Evolutionary conservation across 768 basidiomycete species (phyloP), one percentile per base, ranked within the genome.

Genomic region (Piloderma croceum): DNA sequence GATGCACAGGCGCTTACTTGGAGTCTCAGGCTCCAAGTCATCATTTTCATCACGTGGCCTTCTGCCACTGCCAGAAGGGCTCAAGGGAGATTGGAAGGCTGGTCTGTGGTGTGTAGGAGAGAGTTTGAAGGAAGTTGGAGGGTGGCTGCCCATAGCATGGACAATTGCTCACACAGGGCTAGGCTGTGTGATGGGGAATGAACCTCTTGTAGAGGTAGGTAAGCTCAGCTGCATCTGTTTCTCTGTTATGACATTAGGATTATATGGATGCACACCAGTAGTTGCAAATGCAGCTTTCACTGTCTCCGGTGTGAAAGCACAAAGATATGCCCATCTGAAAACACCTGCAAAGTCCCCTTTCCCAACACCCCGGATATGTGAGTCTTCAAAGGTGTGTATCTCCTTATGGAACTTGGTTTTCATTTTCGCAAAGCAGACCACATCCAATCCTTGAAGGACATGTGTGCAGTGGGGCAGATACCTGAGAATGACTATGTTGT

Each of bases 211-310:
- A 0, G 60, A 66, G 9, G 56, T 56, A 15, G 47, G 31, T n/a
- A 36, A 27, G 31, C 54, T 56, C 0, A 59, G 61, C 31, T 53
- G 54, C 54, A 60, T 59, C 44, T 61, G 58, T 4, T 11, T 32
- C 3, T 44, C 38, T 1, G 47, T 46, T 34, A 67, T 60, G 11
- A 57, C 43, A 29, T 48, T 42, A 19, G 41, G 54, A 36, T 58
- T 45, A 43, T 57, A 64, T 3, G 62, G 60, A 36, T 56, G 36
- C 18, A 67, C 46, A 1, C 60, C 56, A 1, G 58, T 64, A 10
- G 46, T 55, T 11, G 27, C 19, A 43, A 66, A 68, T 1, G 62
- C 62, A 13, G 58, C 44, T n/a, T 43, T 29, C 17, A 65, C 46
- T 9, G 35, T 55, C 13, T 57, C 47, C 13, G 34, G 24, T 1